Base-by-base conservation (phyloP, 129 eudicot species). In the Silybum marianum region DNA sequence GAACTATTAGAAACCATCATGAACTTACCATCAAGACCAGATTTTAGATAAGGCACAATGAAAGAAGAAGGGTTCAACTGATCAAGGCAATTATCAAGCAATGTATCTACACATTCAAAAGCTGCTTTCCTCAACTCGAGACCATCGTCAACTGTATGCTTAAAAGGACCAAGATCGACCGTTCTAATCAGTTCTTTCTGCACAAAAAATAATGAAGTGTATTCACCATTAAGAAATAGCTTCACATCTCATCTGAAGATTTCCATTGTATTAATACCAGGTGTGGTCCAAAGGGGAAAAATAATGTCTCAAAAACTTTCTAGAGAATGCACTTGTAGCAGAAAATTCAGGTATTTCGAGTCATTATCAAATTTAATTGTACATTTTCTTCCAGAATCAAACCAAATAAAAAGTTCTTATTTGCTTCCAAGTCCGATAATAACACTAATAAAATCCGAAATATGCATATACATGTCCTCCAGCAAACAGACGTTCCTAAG, bases 141-240 rank as follows among this genome's bases (percentile, higher is more conserved):
- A 34, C 99, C 99, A 81, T 96, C 99, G 70, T 96, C 99, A 72
- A 96, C 98, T 12, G 97, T 93, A 88, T 96, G 99, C 93, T 96
- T 96, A 77, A 96, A 96, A 78, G 99, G 99, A 79, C 99, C 99
- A 19, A 96, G 92, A 84, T 96, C 99, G 3, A 96, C 99, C 7
- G 99, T 96, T 78, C 99, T 84, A 46, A 96, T 96, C 90, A 96
- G 82, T 81, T 96, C 99, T 96, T 91, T 80, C 99, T 96, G 97
- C 90, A 85, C 9, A 79, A 62, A 73, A n/a, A 9, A 75, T n/a
- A 38, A 22, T 66, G 71, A 32, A 68, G 42, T 65, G 72, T 28
- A 81, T 4, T 38, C 30, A 74, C 58, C 36, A 73, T 40, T 16
- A 2, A 58, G 46, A 71, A 44, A 60, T 23, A 14, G 74, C 21